Evolutionary conservation across 352 stramenopile genomes (phyloP).

Genomic region (Phytopythium oedochilum): DNA sequence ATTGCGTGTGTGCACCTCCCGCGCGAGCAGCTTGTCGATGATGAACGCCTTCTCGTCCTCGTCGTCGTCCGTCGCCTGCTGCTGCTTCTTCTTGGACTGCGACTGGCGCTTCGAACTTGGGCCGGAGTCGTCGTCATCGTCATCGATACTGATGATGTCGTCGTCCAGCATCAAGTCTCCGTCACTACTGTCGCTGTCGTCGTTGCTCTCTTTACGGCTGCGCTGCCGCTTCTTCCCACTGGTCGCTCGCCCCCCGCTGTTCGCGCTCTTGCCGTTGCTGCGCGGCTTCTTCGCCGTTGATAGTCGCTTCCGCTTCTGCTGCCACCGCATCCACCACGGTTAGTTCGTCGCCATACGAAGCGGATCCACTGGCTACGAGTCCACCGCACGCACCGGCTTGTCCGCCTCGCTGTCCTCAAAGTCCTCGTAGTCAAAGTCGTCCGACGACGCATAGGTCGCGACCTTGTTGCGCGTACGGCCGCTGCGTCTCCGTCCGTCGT

Average conservation of each 20-base stretch:
- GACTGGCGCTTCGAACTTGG: slow-evolving; percentile 12
- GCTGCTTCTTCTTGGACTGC: slow-evolving; percentile 12
- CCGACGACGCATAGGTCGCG: slow-evolving; percentile 9
- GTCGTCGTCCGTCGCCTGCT: slow-evolving; percentile 2
- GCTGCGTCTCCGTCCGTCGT: slow-evolving; percentile 35
- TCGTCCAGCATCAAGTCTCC: slow-evolving; percentile 14
- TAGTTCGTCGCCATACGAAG: too few relatives aligned
- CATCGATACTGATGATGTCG: background rate
- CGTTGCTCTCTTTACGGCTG: background rate
- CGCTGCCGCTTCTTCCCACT: background rate
- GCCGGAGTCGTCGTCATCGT: slow-evolving; percentile 30
- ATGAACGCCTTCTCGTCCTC: slow-evolving; percentile 30
- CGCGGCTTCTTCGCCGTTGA: slow-evolving; percentile 5
- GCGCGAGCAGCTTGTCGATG: slow-evolving; percentile 80
- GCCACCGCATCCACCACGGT: background rate
- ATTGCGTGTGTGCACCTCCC: slow-evolving; percentile 73
- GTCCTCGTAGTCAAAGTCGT: background rate
- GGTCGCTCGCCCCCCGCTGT: background rate
- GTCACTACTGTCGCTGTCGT: slow-evolving; percentile 7
- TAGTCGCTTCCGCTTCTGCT: slow-evolving; percentile 13
- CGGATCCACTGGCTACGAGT: too few relatives aligned
- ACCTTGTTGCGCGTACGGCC: slow-evolving; percentile 20
- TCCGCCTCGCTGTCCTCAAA: background rate
- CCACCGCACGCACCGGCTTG: slow-evolving; percentile 8
- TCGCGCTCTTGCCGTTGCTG: background rate